Conservation (phyloP, 495 filamentous ascomycete species). For the Penicillium subrubescens region DNA sequence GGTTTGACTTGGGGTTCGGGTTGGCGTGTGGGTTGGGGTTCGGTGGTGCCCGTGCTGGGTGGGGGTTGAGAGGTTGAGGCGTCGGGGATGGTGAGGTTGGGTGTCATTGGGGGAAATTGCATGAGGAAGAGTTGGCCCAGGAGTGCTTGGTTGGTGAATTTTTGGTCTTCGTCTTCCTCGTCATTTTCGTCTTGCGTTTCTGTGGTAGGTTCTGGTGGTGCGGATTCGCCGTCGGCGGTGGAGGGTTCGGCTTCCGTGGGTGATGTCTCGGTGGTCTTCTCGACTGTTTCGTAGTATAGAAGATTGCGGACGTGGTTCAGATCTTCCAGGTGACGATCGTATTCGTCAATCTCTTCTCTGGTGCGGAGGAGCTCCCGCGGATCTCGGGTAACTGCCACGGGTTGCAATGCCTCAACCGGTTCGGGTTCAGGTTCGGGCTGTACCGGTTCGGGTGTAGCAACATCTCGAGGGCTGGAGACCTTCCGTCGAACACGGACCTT, state of each 20-base stretch:
- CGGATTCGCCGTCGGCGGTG: slow-evolving; percentile 12
- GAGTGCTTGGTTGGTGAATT: slow-evolving; percentile 29
- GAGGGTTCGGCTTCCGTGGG: slow-evolving; percentile 19
- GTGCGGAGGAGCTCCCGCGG: slow-evolving; percentile 43
- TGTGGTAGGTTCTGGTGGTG: slow-evolving; percentile 9
- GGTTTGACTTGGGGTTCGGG: slow-evolving; percentile 32
- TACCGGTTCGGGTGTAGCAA: slow-evolving; percentile 4
- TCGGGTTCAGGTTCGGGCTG: slow-evolving; percentile 2
- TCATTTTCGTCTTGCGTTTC: slow-evolving; percentile 15
- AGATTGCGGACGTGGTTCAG: slow-evolving; percentile 42
- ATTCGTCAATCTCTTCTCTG: slow-evolving; percentile 51
- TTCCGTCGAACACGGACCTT: slow-evolving; percentile 44
- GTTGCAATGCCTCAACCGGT: neutral
- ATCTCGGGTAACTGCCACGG: slow-evolving; percentile 25
- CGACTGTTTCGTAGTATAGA: slow-evolving; percentile 27
- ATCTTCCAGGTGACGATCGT: slow-evolving; percentile 46
- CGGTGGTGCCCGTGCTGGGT: slow-evolving; percentile 7
- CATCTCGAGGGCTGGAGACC: slow-evolving; percentile 24
- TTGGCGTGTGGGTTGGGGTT: slow-evolving; percentile 7
- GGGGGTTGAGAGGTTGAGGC: slow-evolving; percentile 6
- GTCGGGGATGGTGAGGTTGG: slow-evolving; percentile 45
- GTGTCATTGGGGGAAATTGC: slow-evolving; percentile 58
- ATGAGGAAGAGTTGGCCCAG: slow-evolving; percentile 54
- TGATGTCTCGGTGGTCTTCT: slow-evolving; percentile 15
- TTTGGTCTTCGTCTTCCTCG: slow-evolving; percentile 20